phyloP scores from a whole-genome alignment of 306 rosid species.

The Trifolium pratense region DNA sequence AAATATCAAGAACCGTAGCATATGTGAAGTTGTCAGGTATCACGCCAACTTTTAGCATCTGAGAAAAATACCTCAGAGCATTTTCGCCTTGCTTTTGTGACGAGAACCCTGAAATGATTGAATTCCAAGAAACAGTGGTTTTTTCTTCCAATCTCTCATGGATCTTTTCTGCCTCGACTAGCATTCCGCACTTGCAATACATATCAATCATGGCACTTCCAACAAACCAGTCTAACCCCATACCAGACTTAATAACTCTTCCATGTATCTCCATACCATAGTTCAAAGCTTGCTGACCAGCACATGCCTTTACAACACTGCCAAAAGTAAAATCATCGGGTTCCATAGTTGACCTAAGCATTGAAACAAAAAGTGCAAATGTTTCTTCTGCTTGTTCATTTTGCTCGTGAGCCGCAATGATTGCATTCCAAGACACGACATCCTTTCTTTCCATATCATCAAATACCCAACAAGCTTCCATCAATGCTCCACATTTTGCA shows the following conservation, averaged over 20 bases:
- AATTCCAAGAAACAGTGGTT: conserved; percentile 81
- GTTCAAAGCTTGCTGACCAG: conserved; percentile 64
- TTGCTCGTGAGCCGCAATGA: conserved; percentile 81
- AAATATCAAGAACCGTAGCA: conserved; percentile 78
- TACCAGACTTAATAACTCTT: conserved; percentile 70
- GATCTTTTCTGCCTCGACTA: conserved; percentile 79
- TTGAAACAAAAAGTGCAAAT: conserved; percentile 65
- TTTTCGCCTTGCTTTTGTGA: conserved; percentile 69
- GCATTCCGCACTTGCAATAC: conserved; percentile 85
- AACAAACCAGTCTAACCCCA: conserved; percentile 68
- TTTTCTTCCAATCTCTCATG: conserved; percentile 64
- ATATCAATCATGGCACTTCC: conserved; percentile 86
- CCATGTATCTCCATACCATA: conserved; percentile 82
- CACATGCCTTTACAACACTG: conserved; percentile 79
- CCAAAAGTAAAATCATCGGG: conserved; percentile 89
- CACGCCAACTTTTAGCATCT: conserved; percentile 70
- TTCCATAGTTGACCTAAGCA: conserved; percentile 72
- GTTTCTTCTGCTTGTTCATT: conserved; percentile 59
- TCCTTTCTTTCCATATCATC: conserved; percentile 76
- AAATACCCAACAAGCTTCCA: conserved; percentile 66
- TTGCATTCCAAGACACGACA: conserved; percentile 91
- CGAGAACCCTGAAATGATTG: conserved; percentile 86
- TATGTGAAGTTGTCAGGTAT: conserved; percentile 84
- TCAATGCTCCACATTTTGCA: conserved; percentile 72
- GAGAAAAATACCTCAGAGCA: conserved; percentile 72